A percentile compares a stretch with the other conserved stretches of the same genome.
phyloP scores from a whole-genome alignment of 768 basidiomycete genomes.

The Tylopilus vinaceipallidus region DNA sequence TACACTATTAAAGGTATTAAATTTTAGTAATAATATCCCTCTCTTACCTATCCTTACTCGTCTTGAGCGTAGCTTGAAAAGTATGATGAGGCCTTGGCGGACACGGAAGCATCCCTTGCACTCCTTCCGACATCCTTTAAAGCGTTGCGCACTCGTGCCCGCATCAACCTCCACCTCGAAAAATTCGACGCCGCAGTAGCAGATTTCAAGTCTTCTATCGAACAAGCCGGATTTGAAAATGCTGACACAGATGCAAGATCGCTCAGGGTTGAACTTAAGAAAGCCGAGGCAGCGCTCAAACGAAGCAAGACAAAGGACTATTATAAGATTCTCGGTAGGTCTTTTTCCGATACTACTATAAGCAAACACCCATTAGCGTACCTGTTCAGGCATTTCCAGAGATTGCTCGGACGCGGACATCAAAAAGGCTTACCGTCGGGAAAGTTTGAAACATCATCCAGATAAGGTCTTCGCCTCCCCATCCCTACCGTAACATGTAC shows the following conservation, averaged over 20 bases:
- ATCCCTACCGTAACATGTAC: background rate
- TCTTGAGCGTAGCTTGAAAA: constrained; percentile 49
- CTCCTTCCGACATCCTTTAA: constrained; percentile 74
- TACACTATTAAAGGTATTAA: constrained; percentile 65
- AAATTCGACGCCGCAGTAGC: constrained; percentile 66
- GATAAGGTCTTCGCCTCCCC: constrained; percentile 57
- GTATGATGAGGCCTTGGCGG: constrained; percentile 66
- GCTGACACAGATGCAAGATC: constrained; percentile 61
- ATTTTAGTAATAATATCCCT: background rate
- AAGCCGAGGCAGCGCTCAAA: constrained; percentile 81
- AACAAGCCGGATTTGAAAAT: constrained; percentile 65
- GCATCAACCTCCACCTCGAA: constrained; percentile 73
- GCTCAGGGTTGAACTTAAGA: constrained; percentile 66
- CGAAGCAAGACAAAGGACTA: constrained; percentile 90
- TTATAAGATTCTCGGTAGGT: constrained; percentile 67
- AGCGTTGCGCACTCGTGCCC: constrained; percentile 81
- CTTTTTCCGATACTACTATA: background rate
- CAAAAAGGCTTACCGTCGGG: constrained; percentile 88
- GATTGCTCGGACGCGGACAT: constrained; percentile 72
- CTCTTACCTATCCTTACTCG: constrained; percentile 2
- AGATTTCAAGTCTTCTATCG: constrained; percentile 79
- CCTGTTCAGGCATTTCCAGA: constrained; percentile 36
- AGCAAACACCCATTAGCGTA: background rate
- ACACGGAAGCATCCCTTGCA: constrained; percentile 65
- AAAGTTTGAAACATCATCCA: constrained; percentile 82